Evolutionary conservation across 148 eudicot genomes (phyloP).

Genomic region (Nepenthes gracilis): DNA sequence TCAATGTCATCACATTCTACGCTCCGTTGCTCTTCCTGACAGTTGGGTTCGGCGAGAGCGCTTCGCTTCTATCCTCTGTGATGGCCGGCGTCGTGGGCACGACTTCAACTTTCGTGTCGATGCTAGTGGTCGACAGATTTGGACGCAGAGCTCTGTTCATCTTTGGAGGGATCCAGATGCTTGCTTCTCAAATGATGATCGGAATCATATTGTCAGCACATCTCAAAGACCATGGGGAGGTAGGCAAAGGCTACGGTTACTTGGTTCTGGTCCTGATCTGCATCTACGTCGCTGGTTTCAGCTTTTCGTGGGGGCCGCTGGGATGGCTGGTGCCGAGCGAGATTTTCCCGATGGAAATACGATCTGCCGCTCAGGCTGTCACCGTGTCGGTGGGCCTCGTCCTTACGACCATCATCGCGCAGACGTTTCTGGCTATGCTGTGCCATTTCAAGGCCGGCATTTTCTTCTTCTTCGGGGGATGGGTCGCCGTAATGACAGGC

Average conservation of each 20-base stretch:
- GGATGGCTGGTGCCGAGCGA: constrained; percentile 41
- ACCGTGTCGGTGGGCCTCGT: constrained; percentile 26
- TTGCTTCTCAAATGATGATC: constrained; percentile 13
- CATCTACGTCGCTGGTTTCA: constrained; percentile 17
- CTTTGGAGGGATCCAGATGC: constrained; percentile 32
- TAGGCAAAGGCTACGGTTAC: constrained; percentile 10
- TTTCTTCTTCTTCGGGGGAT: constrained; percentile 41
- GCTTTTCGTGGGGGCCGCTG: constrained; percentile 38
- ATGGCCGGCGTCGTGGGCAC: constrained; percentile 17
- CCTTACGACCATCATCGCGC: constrained; percentile 28
- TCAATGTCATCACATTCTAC: constrained; percentile 27
- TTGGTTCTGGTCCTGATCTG: constrained; percentile 20
- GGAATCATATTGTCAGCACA: constrained; percentile 14
- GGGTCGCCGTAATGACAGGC: constrained; percentile 34
- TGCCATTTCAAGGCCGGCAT: constrained; percentile 35
- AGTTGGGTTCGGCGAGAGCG: constrained; percentile 35
- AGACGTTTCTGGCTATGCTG: constrained; percentile 21
- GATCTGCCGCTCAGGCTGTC: constrained; percentile 36
- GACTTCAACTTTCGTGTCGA: constrained; percentile 16
- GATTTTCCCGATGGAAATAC: constrained; percentile 32
- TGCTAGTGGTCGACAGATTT: constrained; percentile 25
- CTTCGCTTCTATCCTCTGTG: constrained; percentile 28
- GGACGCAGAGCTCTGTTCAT: constrained; percentile 26
- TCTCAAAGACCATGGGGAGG: neutral
- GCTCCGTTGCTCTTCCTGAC: constrained; percentile 35